Base-by-base conservation (phyloP, 2,329 filamentous ascomycete species). In the Fusarium sp. region DNA sequence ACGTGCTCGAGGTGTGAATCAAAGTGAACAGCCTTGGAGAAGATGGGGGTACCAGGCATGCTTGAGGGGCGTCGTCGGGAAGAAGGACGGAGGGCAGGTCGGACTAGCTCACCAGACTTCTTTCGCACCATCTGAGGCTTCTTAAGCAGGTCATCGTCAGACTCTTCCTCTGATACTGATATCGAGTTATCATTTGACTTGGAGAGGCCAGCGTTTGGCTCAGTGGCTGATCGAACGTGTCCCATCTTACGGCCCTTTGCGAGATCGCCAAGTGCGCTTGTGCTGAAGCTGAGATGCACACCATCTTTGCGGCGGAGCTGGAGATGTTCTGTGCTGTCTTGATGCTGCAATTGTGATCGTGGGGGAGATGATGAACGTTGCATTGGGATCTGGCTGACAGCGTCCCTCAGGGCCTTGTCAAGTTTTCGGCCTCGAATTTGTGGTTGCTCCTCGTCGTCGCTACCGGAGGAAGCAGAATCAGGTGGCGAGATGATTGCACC, bases 11-110 rank as follows among this genome's bases (percentile, higher is more conserved):
- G 90, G 80, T 98, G 94, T 32, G 96, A 94, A 83, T 98, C 96
- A 81, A 99, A 99, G 83, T 99, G 96, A n/a, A 99, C 96, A 18
- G 94, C 95, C 83, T 99, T 99, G 76, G 93, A 93, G 81, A 96
- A 98, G 14, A 96, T 96, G 1, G 96, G 96, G 1, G 96, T 99
- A 62, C 96, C 96, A 14, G 96, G 96, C 94, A 98, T 97, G 85
- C 96, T 98, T 8, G 94, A 97, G 2, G 96, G 96, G 66, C 96
- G 90, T 74, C 94, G 89, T 74, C 90, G 89, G n/a, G 93, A 93
- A 18, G 94, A 87, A 44, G 92, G 91, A 57, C 96, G 91, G 58
- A 99, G 89, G 26, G 96, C 96, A 18, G 96, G 96, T 77, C 96
- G 92, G 66, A 99, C 96, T 41, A 99, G 88, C 84, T 99, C 96